Base-by-base conservation (phyloP, 1,139 yeast genomes). In the Candida sanyaensis region DNA sequence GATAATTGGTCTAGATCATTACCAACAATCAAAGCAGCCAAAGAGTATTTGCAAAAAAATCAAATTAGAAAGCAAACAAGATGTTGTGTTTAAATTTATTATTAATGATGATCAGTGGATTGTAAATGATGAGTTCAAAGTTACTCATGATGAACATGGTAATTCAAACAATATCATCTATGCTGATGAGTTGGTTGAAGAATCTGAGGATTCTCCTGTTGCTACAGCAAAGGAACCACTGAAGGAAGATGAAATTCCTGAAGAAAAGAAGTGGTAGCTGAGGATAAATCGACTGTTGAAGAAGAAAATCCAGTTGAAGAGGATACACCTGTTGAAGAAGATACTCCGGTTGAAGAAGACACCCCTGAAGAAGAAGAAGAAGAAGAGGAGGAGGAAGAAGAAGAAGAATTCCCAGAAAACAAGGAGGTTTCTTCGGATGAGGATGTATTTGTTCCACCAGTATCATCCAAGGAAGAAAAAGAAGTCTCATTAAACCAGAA, bases 1-100 rank as follows among this genome's bases (percentile, higher is more conserved):
- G 78, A 75, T 50, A 55, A 68, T 46, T 75, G 80, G 80, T 53
- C 67, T 13, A 57, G 63, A 47, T 55, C 61, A 9, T 56, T 53
- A 33, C 57, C 56, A 9, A 44, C 48, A 32, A 36, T 50, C 10
- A 58, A 56, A 42, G 54, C 58, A 7, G 28, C 43, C 12, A 50
- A 48, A 26, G 51, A 48, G 36, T 45, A 45, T 42, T 36, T 36
- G 29, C 49, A 50, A 5, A 40, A n/a, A 45, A 12, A 51, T 70
- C 28, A 59, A 53, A 38, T 57, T 69, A 23, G 49, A 54, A 33
- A 53, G 57, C 26, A 55, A 58, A 43, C 54, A 65, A 37, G 63
- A 66, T 44, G 50, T 74, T 31, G 57, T 60, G 11, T 68, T 68
- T 46, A 68, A 75, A 56, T 75, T 75, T 47, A 64, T 75, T 8